Evolutionary conservation across 2,329 filamentous ascomycete species (phyloP).

Genomic region (Colletotrichum simmondsii): DNA sequence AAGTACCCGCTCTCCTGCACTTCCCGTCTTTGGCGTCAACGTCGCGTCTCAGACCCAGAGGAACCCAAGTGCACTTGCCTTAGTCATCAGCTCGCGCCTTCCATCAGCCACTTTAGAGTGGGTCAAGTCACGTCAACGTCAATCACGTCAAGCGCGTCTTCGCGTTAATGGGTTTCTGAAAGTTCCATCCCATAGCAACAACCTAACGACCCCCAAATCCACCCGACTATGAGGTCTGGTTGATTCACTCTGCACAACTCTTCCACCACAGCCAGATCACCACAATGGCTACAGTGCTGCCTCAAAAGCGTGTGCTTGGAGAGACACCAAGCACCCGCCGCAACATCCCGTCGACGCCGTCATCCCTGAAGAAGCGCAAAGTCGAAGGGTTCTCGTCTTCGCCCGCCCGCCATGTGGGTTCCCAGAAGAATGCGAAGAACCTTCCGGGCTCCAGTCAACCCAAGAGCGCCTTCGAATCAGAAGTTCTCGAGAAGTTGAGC

Average conservation of each 20-base stretch:
- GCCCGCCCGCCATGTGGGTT: constrained; percentile 68
- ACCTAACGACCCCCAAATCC: constrained; percentile 16
- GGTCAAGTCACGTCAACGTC: constrained; percentile 44
- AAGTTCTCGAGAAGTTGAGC: constrained; percentile 94
- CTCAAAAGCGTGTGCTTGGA: constrained; percentile 79
- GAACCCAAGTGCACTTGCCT: not conserved
- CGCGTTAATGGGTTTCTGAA: constrained; percentile 25
- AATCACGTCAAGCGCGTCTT: constrained; percentile 45
- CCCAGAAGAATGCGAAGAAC: constrained; percentile 70
- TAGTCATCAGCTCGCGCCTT: constrained; percentile 22
- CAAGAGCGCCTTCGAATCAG: constrained; percentile 93
- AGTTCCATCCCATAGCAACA: constrained; percentile 19
- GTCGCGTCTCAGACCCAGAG: not conserved
- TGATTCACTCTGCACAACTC: constrained; percentile 7
- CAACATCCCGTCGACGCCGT: constrained; percentile 68
- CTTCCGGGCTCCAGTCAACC: constrained; percentile 79
- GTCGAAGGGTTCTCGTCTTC: constrained; percentile 72
- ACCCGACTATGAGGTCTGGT: constrained; percentile 15
- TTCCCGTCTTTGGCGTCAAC: not conserved
- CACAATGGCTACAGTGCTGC: constrained; percentile 63
- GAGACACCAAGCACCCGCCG: constrained; percentile 73
- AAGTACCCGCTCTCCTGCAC: not conserved
- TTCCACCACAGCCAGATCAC: not conserved
- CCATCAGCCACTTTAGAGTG: constrained; percentile 38
- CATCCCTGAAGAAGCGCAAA: constrained; percentile 83